phyloP scores from a whole-genome alignment of 2,329 filamentous ascomycete genomes.

The Fusarium tuaranense region DNA sequence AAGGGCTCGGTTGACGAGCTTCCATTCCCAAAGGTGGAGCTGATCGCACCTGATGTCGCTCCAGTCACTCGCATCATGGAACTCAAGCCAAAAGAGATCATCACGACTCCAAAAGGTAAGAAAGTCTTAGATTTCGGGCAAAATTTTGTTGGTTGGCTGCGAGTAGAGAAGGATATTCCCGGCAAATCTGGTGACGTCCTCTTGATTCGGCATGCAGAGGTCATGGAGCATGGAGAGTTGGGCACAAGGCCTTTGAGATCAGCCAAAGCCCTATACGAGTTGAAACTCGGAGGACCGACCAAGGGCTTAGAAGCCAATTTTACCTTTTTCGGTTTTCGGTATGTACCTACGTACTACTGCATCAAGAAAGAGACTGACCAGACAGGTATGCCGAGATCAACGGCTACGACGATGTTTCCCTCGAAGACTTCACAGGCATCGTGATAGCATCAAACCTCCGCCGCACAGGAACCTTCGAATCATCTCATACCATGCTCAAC shows the following conservation, averaged over 20 bases:
- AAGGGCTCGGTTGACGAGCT: neutral
- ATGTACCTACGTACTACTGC: neutral
- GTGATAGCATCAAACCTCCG: neutral
- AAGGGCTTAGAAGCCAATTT: neutral
- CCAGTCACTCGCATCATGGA: neutral
- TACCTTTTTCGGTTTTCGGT: neutral
- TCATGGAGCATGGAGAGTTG: neutral
- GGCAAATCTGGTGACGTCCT: neutral
- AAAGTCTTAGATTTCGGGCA: neutral
- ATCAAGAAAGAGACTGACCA: neutral
- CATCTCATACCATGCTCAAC: slow-evolving; percentile 62
- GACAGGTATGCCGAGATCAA: slow-evolving; percentile 16
- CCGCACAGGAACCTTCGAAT: slow-evolving; percentile 52
- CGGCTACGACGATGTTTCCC: slow-evolving; percentile 1
- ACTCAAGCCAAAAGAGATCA: neutral
- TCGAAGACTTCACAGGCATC: slow-evolving; percentile 13
- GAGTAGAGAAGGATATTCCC: neutral
- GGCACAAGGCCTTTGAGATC: neutral
- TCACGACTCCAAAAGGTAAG: neutral
- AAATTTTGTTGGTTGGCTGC: neutral
- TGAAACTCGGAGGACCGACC: neutral
- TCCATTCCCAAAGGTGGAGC: neutral
- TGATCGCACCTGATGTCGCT: neutral
- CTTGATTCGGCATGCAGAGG: neutral
- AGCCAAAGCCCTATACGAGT: neutral